Conservation (phyloP, 495 filamentous ascomycete species). For the Podospora pseudoanserina region DNA sequence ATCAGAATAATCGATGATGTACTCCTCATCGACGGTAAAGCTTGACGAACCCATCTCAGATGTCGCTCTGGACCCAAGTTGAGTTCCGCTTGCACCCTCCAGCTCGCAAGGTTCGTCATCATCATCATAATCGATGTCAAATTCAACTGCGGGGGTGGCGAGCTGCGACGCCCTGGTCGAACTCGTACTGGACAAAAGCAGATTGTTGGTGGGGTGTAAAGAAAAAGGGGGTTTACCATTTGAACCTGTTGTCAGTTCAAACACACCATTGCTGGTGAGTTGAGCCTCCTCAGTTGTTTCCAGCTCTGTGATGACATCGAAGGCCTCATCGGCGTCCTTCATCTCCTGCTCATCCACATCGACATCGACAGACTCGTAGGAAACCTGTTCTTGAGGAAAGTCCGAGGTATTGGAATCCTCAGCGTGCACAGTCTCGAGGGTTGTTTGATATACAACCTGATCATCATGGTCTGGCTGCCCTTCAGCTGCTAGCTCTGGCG, state of each 20-base stretch:
- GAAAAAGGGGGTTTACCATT: slow-evolving; percentile 28
- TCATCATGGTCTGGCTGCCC: neutral
- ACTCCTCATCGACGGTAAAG: slow-evolving; percentile 5
- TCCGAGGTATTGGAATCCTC: neutral
- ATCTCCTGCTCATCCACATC: neutral
- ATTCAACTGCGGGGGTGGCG: slow-evolving; percentile 3
- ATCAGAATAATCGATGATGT: slow-evolving; percentile 21
- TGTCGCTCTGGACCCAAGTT: neutral
- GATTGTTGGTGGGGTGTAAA: slow-evolving; percentile 8
- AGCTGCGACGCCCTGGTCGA: neutral
- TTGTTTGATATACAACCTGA: neutral
- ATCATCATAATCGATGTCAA: slow-evolving; percentile 33
- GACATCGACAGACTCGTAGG: neutral
- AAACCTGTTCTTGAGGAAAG: neutral
- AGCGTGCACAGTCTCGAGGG: neutral
- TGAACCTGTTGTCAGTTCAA: slow-evolving; percentile 11
- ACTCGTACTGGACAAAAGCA: neutral
- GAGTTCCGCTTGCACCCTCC: neutral
- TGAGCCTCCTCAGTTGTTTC: slow-evolving; percentile 5
- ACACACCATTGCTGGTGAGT: neutral
- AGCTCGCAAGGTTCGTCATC: slow-evolving; percentile 24
- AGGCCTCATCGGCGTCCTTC: neutral
- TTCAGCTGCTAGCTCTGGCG: neutral
- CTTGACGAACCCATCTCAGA: neutral
- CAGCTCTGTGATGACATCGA: neutral